Evolutionary conservation across 495 filamentous ascomycete species (phyloP).

Genomic region (Xylaria cubensis): DNA sequence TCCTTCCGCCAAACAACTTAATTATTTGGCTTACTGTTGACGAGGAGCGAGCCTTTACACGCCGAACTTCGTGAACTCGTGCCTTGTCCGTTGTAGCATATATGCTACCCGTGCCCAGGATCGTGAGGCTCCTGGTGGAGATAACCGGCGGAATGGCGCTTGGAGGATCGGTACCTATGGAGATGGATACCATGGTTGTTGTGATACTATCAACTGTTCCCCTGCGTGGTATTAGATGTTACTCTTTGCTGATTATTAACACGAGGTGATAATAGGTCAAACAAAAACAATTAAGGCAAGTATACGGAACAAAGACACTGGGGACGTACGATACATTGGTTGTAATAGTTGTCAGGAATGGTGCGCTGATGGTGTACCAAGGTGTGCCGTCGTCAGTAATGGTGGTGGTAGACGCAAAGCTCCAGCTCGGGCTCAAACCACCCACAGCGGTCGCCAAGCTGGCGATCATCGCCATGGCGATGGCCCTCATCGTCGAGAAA

Average conservation of each 20-base stretch:
- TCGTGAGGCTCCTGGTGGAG: background rate
- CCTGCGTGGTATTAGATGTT: conserved; percentile 1
- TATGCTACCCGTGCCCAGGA: too few species aligned
- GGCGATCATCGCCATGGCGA: background rate
- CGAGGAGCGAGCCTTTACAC: background rate
- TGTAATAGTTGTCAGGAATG: conserved; percentile 13
- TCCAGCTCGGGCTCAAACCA: conserved; percentile 16
- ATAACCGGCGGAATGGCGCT: background rate
- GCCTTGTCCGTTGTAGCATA: background rate
- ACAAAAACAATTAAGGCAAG: too few species aligned
- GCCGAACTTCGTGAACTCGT: background rate
- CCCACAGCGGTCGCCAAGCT: background rate
- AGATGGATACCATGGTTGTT: conserved; percentile 12
- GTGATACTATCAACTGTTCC: conserved; percentile 21
- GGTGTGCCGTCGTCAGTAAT: background rate
- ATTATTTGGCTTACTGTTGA: background rate
- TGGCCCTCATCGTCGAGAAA: background rate
- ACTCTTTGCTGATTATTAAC: background rate
- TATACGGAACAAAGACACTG: background rate
- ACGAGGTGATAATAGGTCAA: background rate
- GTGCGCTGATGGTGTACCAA: conserved; percentile 19
- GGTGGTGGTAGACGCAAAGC: conserved; percentile 16
- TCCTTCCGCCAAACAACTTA: background rate
- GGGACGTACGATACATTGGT: conserved; percentile 16
- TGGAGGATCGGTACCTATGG: conserved; percentile 14